A percentile compares a stretch with the other conserved stretches of the same genome.
These are phyloP conservation scores for Aureobasidium zeae DNA, from an alignment of 2,329 filamentous ascomycete species.

Conservation along the genomic window DNA sequence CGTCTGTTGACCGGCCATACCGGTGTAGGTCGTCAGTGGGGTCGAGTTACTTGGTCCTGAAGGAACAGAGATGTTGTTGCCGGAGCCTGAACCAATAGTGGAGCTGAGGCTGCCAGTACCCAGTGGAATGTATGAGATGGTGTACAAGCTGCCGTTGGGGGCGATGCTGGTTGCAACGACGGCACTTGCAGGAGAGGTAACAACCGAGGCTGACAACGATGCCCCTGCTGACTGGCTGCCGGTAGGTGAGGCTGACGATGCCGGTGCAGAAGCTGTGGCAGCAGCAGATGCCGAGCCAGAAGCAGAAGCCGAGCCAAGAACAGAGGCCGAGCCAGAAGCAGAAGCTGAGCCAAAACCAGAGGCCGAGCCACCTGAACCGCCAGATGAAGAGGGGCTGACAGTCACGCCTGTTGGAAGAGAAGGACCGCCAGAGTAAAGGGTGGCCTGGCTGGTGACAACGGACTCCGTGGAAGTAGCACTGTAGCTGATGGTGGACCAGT, in stretches of 20 bases:
- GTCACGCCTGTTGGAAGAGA: constrained; percentile 7
- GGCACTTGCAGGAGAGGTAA: neutral
- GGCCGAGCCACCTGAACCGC: neutral
- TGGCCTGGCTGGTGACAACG: constrained; percentile 3
- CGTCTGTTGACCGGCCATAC: constrained; percentile 5
- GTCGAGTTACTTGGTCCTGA: constrained; percentile 1
- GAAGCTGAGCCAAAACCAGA: neutral
- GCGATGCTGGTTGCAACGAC: constrained; percentile 4
- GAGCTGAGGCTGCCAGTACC: constrained; percentile 14
- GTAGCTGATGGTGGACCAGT: constrained; percentile 13
- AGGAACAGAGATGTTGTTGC: constrained; percentile 12
- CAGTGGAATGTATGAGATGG: constrained; percentile 10
- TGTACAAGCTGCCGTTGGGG: constrained; percentile 10
- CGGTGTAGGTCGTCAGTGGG: constrained; percentile 8
- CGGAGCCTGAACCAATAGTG: neutral
- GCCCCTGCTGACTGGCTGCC: neutral
- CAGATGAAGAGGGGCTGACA: neutral
- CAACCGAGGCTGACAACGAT: neutral
- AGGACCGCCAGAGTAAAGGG: constrained; percentile 10
- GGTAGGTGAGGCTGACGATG: constrained; percentile 1
- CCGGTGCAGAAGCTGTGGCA: neutral
- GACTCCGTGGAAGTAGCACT: neutral
- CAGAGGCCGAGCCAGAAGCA: constrained; percentile 6
- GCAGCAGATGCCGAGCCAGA: constrained; percentile 5
- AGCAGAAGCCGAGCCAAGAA: constrained; percentile 1